A percentile compares a stretch with the other conserved stretches of the same genome.
These are phyloP conservation scores for Fraxinus albicans DNA, from an alignment of 305 asterid species.

Conservation along the genomic window DNA sequence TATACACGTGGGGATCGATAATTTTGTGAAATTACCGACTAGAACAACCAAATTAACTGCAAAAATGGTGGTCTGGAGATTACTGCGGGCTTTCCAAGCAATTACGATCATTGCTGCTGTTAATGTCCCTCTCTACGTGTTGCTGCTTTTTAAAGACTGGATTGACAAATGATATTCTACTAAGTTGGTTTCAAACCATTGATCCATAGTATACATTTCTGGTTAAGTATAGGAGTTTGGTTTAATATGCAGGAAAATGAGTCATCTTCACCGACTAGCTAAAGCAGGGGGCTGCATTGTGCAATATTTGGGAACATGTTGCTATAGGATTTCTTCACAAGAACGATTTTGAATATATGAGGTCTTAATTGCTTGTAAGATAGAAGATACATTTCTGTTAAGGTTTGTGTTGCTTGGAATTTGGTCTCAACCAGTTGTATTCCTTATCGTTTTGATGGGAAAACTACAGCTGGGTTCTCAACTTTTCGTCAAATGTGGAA, in stretches of 20 bases:
- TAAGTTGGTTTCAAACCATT: background rate
- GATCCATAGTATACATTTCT: background rate
- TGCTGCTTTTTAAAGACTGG: slow-evolving; percentile 93
- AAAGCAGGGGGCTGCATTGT: background rate
- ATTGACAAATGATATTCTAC: slow-evolving; percentile 57
- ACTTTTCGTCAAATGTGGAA: background rate
- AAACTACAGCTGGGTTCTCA: background rate
- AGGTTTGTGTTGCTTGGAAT: background rate
- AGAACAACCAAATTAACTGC: slow-evolving; percentile 53
- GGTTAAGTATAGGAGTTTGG: background rate
- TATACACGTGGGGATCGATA: slow-evolving; percentile 48
- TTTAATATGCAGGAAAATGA: background rate
- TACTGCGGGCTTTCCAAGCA: slow-evolving; percentile 48
- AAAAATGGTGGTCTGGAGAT: slow-evolving; percentile 57
- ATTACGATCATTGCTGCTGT: slow-evolving; percentile 61
- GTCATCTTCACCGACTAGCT: background rate
- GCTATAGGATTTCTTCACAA: background rate
- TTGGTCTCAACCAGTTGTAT: background rate
- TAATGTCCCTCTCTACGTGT: slow-evolving; percentile 74
- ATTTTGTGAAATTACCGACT: slow-evolving; percentile 21
- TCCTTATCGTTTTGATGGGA: background rate
- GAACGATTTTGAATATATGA: background rate
- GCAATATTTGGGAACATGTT: background rate
- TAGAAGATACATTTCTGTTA: background rate
- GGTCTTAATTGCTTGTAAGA: background rate